A percentile compares a stretch with the other conserved stretches of the same genome.
phyloP scores from a whole-genome alignment of 176 grass and related monocot species.

The Leersia perrieri region DNA sequence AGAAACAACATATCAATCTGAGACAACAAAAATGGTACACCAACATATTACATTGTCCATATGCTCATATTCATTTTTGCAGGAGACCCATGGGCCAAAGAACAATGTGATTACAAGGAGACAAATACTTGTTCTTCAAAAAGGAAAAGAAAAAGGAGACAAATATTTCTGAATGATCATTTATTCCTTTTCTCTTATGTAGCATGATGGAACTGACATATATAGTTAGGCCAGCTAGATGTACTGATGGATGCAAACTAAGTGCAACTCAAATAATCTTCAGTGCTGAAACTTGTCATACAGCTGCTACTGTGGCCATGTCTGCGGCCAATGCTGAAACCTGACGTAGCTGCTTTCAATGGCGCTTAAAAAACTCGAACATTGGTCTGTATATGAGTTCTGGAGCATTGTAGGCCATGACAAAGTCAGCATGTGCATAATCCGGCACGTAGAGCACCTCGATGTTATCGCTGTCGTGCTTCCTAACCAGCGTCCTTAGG shows the following conservation, averaged over 20 bases:
- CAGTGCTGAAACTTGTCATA: neutral
- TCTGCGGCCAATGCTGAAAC: neutral
- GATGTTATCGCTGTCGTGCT: neutral
- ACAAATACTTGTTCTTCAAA: too few species aligned
- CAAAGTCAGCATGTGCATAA: neutral
- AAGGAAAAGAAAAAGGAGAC: neutral
- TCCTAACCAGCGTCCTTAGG: neutral
- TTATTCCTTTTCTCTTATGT: neutral
- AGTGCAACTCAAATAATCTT: neutral
- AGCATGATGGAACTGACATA: neutral
- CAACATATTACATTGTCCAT: neutral
- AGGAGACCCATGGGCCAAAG: neutral
- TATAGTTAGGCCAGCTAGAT: neutral
- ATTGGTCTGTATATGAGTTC: neutral
- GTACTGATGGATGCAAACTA: neutral
- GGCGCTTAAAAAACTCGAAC: neutral
- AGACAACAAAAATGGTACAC: neutral
- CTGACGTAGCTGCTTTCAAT: neutral
- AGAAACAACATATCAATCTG: neutral
- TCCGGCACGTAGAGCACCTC: neutral
- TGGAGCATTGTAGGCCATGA: neutral
- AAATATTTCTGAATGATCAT: neutral
- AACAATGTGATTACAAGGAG: neutral
- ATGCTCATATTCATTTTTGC: neutral
- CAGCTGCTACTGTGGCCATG: neutral